Percentiles rank a stretch among this genome's conserved stretches.
These are phyloP conservation scores for Peronospora farinosa DNA, from an alignment of 352 stramenopile genomes.

Conservation along the genomic window DNA sequence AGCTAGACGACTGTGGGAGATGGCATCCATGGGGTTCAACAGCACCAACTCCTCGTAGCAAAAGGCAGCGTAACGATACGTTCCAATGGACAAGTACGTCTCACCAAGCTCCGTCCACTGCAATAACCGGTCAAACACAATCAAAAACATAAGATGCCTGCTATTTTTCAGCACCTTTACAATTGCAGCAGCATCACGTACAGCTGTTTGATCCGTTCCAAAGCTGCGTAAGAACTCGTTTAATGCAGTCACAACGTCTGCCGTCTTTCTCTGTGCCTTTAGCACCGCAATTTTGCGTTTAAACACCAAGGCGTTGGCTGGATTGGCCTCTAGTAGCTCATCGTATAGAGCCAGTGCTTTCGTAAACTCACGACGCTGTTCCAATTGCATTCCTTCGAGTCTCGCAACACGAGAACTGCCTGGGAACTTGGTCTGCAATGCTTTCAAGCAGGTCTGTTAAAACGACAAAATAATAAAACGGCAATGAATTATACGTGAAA, in stretches of 20 bases:
- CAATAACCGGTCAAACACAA: conserved; percentile 2
- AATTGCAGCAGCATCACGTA: conserved; percentile 19
- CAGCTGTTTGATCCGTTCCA: conserved; percentile 45
- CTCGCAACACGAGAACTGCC: conserved; percentile 49
- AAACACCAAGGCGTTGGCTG: conserved; percentile 48
- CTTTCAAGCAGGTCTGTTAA: conserved; percentile 29
- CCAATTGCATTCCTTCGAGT: conserved; percentile 53
- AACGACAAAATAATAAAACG: conserved; percentile 2
- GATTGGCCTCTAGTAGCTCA: conserved; percentile 49
- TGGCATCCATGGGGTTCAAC: conserved; percentile 60
- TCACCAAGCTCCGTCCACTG: conserved; percentile 63
- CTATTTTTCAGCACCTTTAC: background rate
- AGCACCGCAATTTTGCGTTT: conserved; percentile 65
- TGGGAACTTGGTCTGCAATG: conserved; percentile 53
- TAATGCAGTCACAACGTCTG: conserved; percentile 44
- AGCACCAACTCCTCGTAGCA: conserved; percentile 74
- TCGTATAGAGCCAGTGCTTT: conserved; percentile 56
- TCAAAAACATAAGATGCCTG: conserved; percentile 1
- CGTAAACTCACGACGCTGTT: conserved; percentile 47
- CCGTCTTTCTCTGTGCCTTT: conserved; percentile 57
- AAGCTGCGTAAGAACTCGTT: conserved; percentile 58
- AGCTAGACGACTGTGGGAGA: conserved; percentile 53
- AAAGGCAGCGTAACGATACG: conserved; percentile 56
- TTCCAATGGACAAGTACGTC: conserved; percentile 43
- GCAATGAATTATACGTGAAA: background rate